These are phyloP conservation scores for Chalara sp. DNA, from an alignment of 2,329 filamentous ascomycete genomes.

Conservation along the genomic window DNA sequence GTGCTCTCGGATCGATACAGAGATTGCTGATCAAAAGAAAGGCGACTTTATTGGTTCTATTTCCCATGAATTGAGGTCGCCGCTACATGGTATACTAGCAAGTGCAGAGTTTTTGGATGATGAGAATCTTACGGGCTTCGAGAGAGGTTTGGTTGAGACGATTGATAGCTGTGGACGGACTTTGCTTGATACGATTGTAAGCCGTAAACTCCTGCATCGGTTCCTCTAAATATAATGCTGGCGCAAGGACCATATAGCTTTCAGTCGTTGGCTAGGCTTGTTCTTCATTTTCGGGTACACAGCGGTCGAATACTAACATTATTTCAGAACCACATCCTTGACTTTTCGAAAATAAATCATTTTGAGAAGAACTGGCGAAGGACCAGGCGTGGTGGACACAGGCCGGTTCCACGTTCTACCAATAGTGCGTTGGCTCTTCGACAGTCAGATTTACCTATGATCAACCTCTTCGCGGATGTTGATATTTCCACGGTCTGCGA, in stretches of 20 bases:
- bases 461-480: conserved; percentile 26
- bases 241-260: too few relatives aligned
- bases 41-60: conserved; percentile 53
- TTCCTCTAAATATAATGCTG: too few relatives aligned
- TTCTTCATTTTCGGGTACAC: background rate
- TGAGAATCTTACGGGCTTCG: conserved; percentile 26
- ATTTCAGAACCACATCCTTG: conserved; percentile 31
- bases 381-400: conserved; percentile 11
- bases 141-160: conserved; percentile 27
- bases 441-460: conserved; percentile 27
- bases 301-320: conserved; percentile 1
- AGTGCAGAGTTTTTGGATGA: conserved; percentile 43
- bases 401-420: conserved; percentile 1
- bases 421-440: conserved; percentile 10
- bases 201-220: background rate
- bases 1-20: conserved; percentile 45
- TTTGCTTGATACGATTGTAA: conserved; percentile 31
- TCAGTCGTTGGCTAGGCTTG: too few relatives aligned
- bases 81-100: conserved; percentile 50
- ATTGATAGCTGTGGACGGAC: conserved; percentile 32
- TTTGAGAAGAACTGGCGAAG: conserved; percentile 27
- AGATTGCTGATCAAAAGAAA: conserved; percentile 45
- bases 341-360: conserved; percentile 33
- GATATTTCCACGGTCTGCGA: conserved; percentile 27
- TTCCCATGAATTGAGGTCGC: conserved; percentile 50